Conservation (phyloP, 1,284 basidiomycete species). For the Cutaneotrichosporon arboriforme region DNA sequence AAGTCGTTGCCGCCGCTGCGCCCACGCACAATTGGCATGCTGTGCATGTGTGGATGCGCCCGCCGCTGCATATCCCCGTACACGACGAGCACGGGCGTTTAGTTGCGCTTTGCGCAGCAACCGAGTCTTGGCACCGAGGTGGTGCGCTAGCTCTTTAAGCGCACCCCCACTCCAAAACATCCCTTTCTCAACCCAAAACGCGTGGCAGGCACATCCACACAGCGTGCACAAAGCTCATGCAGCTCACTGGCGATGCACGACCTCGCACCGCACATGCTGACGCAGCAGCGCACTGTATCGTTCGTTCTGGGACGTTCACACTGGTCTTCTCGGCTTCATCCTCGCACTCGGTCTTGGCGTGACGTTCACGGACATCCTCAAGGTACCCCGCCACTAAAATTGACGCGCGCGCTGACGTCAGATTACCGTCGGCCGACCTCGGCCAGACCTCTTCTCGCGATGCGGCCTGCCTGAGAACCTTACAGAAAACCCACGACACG, state of each 20-base stretch:
- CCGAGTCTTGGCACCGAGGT: no score
- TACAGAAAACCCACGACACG: conserved; percentile 60
- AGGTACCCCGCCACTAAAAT: conserved; percentile 46
- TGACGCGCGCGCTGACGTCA: conserved; percentile 10
- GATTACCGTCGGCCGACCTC: conserved; percentile 73
- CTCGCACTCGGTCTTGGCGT: conserved; percentile 43
- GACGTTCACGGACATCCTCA: conserved; percentile 74
- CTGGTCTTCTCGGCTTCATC: conserved; percentile 61
- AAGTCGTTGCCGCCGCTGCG: conserved; percentile 10
- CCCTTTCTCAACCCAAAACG: no score
- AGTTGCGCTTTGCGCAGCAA: no score
- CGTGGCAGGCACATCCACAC: neutral
- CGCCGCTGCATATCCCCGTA: no score
- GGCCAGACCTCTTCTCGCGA: conserved; percentile 75
- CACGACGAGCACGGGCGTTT: no score
- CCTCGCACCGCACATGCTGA: neutral
- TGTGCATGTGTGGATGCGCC: neutral
- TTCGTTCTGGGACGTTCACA: conserved; percentile 85
- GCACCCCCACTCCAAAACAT: no score
- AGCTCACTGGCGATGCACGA: neutral
- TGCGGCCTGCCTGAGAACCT: conserved; percentile 69
- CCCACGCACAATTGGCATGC: neutral
- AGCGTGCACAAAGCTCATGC: no score
- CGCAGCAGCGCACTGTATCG: conserved; percentile 54
- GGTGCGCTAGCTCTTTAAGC: no score